Percentiles rank a stretch among this genome's conserved stretches.
phyloP scores from a whole-genome alignment of 2,329 filamentous ascomycete genomes.

The Colletotrichum sansevieriae region DNA sequence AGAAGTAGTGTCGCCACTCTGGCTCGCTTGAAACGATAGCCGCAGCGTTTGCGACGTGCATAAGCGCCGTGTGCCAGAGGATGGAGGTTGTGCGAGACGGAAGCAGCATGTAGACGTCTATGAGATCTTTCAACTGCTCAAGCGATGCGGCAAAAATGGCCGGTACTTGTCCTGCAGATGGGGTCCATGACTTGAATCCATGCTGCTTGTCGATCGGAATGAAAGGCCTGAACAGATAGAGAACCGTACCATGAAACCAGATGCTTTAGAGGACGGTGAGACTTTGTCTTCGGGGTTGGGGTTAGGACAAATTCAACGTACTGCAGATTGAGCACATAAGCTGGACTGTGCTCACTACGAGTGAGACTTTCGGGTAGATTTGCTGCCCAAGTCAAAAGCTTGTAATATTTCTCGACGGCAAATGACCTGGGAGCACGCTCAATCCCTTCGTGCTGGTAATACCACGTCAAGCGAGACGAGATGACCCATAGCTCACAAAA shows the following conservation, averaged over 20 bases:
- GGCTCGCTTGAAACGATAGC: constrained; percentile 47
- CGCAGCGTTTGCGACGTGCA: constrained; percentile 55
- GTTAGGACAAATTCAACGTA: constrained; percentile 44
- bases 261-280: constrained; percentile 10
- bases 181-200: constrained; percentile 33
- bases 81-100: constrained; percentile 51
- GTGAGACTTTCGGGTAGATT: constrained; percentile 48
- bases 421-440: constrained; percentile 43
- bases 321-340: constrained; percentile 54
- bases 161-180: constrained; percentile 22
- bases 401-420: constrained; percentile 54
- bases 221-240: constrained; percentile 38
- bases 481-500: constrained; percentile 55
- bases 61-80: constrained; percentile 56
- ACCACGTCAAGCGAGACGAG: constrained; percentile 49
- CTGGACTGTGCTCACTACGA: constrained; percentile 46
- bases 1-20: constrained; percentile 52
- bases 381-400: constrained; percentile 54
- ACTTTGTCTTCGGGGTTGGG: not conserved
- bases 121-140: constrained; percentile 54
- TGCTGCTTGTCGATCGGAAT: constrained; percentile 33
- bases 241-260: constrained; percentile 35
- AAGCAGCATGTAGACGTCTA: constrained; percentile 53
- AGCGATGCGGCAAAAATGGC: constrained; percentile 52
- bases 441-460: constrained; percentile 44